These are phyloP conservation scores for Tylopilus subfusipes DNA, from an alignment of 768 basidiomycete species.

Conservation along the genomic window DNA sequence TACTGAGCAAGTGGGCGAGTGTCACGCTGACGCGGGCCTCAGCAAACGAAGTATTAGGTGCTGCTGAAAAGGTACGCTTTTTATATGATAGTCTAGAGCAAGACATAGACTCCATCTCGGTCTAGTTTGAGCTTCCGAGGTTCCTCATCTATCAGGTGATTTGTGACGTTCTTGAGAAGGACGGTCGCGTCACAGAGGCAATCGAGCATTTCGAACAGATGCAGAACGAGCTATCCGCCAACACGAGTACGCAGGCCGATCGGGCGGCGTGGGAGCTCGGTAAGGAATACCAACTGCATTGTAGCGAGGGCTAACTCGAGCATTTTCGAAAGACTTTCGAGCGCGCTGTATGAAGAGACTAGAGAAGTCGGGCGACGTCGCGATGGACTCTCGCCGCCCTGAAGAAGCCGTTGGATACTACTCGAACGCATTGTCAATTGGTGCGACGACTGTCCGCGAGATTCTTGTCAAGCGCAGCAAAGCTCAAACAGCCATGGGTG, in stretches of 20 bases:
- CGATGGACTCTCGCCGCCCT: not conserved
- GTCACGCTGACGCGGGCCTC: not conserved
- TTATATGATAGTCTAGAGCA: not conserved
- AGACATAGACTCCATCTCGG: not conserved
- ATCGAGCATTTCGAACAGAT: not conserved
- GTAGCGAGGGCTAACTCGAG: not conserved
- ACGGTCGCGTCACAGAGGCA: not conserved
- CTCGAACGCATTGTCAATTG: not conserved
- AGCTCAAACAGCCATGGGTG: not conserved
- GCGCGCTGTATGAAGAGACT: not conserved
- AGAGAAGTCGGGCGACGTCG: not conserved
- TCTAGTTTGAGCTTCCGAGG: not conserved
- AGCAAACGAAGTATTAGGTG: not conserved
- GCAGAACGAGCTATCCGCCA: not conserved
- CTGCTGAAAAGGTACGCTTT: not conserved
- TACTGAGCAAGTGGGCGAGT: constrained; percentile 8
- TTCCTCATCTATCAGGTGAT: not conserved
- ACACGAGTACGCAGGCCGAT: not conserved
- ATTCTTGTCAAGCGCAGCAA: constrained; percentile 9
- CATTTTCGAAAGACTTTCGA: not conserved
- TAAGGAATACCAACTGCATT: not conserved
- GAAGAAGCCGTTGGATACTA: not conserved
- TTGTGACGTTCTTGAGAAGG: constrained; percentile 2
- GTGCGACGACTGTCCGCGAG: rapidly evolving
- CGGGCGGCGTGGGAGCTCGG: not conserved